phyloP scores from a whole-genome alignment of 2,329 filamentous ascomycete genomes.

The Ascochyta rabiei region DNA sequence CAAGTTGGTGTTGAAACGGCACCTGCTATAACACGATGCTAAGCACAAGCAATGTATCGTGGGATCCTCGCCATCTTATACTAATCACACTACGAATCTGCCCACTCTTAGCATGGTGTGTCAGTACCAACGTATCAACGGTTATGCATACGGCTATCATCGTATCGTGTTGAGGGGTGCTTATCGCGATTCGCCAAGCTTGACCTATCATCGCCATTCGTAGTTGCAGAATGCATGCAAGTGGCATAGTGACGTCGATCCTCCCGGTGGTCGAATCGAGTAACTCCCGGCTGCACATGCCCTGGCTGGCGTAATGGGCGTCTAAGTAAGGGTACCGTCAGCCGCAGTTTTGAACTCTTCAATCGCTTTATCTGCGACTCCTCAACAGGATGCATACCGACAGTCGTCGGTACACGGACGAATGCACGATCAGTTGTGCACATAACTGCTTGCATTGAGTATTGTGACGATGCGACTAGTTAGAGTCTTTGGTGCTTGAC shows the following conservation, averaged over 20 bases:
- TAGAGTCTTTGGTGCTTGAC: neutral
- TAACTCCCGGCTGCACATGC: conserved; percentile 26
- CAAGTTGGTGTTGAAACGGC: neutral
- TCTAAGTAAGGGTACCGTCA: conserved; percentile 3
- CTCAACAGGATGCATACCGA: neutral
- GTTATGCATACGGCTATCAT: conserved; percentile 14
- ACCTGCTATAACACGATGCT: neutral
- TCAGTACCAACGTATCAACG: conserved; percentile 7
- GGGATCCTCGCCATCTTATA: conserved; percentile 4
- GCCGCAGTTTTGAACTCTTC: neutral
- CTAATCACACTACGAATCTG: neutral
- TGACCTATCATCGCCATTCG: conserved; percentile 20
- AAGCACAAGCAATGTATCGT: neutral
- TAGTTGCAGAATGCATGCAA: conserved; percentile 12
- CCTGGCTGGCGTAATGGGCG: conserved; percentile 9
- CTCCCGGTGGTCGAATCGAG: conserved; percentile 30
- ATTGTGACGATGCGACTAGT: neutral
- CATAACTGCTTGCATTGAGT: conserved; percentile 2
- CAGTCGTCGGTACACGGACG: neutral
- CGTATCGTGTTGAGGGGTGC: conserved; percentile 11
- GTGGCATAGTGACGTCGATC: conserved; percentile 23
- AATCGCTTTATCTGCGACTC: neutral
- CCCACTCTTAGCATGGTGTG: conserved; percentile 10
- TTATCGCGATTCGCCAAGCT: conserved; percentile 24
- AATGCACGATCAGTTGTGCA: neutral